A percentile compares a stretch with the other conserved stretches of the same genome.
Evolutionary conservation across 306 rosid species (phyloP).

Genomic region (Fragaria nilgerrensis): DNA sequence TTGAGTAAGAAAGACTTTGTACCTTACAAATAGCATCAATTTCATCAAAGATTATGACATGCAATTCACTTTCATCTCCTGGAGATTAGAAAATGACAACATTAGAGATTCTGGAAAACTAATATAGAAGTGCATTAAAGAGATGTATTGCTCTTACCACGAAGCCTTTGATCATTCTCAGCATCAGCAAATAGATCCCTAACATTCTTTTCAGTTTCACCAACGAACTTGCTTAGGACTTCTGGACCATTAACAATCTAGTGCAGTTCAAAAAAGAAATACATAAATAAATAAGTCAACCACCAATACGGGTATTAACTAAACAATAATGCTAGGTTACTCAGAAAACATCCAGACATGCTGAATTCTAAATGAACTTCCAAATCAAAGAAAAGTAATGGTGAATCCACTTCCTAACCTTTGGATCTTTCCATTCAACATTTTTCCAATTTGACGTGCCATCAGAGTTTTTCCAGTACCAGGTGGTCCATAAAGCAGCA

Average conservation of each 20-base stretch:
- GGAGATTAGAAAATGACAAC: conserved; percentile 25
- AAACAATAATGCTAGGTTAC: conserved; percentile 30
- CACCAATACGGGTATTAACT: conserved; percentile 18
- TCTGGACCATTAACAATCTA: conserved; percentile 99
- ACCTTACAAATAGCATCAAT: conserved; percentile 99
- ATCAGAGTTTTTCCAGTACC: conserved; percentile 99
- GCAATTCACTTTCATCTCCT: conserved; percentile 98
- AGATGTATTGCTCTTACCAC: conserved; percentile 50
- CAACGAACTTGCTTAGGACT: conserved; percentile 93
- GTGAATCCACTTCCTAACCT: conserved; percentile 53
- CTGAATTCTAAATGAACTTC: conserved; percentile 1
- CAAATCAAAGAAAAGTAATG: background rate
- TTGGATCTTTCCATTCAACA: conserved; percentile 94
- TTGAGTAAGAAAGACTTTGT: conserved; percentile 32
- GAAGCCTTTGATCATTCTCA: conserved; percentile 84
- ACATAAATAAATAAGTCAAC: background rate
- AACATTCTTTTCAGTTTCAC: conserved; percentile 97
- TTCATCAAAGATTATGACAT: conserved; percentile 97
- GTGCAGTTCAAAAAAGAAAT: background rate
- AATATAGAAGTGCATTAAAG: conserved; percentile 15
- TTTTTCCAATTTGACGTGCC: conserved; percentile 98
- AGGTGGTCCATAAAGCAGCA: conserved; percentile 98
- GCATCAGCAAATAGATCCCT: conserved; percentile 99
- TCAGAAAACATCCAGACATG: conserved; percentile 27
- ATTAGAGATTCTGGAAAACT: conserved; percentile 28